Percentiles rank a stretch among this genome's conserved stretches.
Evolutionary conservation across 129 eudicot species (phyloP).

Genomic region (Silybum marianum): DNA sequence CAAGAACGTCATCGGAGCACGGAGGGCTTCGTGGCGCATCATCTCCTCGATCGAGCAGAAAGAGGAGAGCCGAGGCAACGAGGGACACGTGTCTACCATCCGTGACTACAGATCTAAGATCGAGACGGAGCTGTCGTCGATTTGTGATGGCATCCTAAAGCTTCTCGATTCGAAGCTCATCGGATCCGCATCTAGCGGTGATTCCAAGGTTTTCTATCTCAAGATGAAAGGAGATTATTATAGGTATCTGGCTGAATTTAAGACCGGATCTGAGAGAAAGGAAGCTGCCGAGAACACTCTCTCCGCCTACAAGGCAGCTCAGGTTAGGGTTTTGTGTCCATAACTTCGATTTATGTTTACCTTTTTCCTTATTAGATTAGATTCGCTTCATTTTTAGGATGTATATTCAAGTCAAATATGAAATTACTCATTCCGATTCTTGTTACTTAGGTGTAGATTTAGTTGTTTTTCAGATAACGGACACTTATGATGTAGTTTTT

Average conservation of each 20-base stretch:
- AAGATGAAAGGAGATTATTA: conserved; percentile 93
- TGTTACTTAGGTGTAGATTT: neutral
- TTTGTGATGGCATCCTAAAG: conserved; percentile 69
- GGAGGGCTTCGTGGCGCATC: conserved; percentile 59
- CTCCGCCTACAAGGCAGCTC: conserved; percentile 78
- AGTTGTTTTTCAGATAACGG: neutral
- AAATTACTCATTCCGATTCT: neutral
- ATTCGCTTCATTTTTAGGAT: neutral
- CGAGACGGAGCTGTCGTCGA: conserved; percentile 57
- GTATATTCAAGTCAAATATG: conserved; percentile 8
- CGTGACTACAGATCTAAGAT: conserved; percentile 75
- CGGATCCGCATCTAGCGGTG: conserved; percentile 58
- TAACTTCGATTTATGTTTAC: conserved; percentile 26
- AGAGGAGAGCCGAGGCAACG: conserved; percentile 76
- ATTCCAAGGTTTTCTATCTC: conserved; percentile 73
- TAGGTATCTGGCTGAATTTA: conserved; percentile 81
- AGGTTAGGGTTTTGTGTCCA: conserved; percentile 42
- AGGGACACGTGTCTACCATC: conserved; percentile 58
- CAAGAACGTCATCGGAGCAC: conserved; percentile 37
- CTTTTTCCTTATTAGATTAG: conserved; percentile 7
- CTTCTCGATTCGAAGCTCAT: conserved; percentile 64
- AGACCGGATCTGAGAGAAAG: conserved; percentile 77
- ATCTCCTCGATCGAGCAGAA: conserved; percentile 81
- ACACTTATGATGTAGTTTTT: neutral
- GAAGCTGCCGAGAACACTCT: conserved; percentile 89